Evolutionary conservation across 2,329 filamentous ascomycete species (phyloP), one percentile per base, ranked within the genome.

Genomic region (Sclerotinia spermophila): DNA sequence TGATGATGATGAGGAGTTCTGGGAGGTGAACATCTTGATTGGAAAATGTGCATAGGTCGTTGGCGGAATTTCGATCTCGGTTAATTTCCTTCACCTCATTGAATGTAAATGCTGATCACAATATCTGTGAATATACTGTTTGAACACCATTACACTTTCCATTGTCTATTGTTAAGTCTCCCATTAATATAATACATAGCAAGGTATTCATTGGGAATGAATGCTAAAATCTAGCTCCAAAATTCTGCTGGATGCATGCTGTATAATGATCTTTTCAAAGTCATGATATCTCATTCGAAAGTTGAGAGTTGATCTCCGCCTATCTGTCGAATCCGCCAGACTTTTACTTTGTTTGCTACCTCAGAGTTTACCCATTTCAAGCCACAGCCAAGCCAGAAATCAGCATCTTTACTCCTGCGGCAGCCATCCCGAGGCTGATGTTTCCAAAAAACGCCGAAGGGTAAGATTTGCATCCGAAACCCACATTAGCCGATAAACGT

Each of bases 21-120:
- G 40, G 62, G 59, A 66, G 17, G 67, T 69, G 19, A 69, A 69
- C 15, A 64, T 69, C 27, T 64, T 69, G 58, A 69, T 69, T 69
- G 67, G 67, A 17, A 65, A 21, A 17, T 42, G 62, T 65, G 45
- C 45, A 27, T 53, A 53, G n/a, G 33, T 40, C 1, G 38, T 27
- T 27, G 5, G 45, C 27, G 45, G 17, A 40, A 24, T 40, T 10
- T 30, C 10, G 19, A 15, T 1, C 33, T 30, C n/a, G 17, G 30
- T 5, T n/a, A 17, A 27, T 53, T 27, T 27, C 5, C 24, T 53
- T n/a, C n/a, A n/a, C 17, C 11, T 5, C 10, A 10, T 30, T 53
- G 1, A 15, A 30, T 30, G n/a, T 61, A 42, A 24, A 40, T 40
- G 17, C 38, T 21, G 8, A 40, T 45, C 21, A 35, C 5, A 17